A percentile compares a stretch with the other conserved stretches of the same genome.
Evolutionary conservation across 1,284 basidiomycete species (phyloP).

Genomic region (Thecaphora thlaspeos): DNA sequence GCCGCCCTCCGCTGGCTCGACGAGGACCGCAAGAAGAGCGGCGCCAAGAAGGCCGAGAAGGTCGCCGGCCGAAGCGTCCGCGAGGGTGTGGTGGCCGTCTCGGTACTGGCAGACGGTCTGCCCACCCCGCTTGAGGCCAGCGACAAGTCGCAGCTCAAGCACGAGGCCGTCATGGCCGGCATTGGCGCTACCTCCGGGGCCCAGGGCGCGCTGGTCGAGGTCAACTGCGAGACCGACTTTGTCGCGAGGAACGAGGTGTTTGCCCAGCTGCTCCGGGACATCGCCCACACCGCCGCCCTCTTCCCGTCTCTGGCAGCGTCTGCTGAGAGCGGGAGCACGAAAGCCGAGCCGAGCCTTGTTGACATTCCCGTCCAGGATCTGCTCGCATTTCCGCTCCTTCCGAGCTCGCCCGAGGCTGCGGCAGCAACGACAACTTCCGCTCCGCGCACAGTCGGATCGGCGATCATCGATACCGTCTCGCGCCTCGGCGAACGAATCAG

Average conservation of each 20-base stretch:
- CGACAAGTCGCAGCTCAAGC: constrained; percentile 20
- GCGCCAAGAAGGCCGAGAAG: constrained; percentile 79
- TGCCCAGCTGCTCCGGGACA: constrained; percentile 71
- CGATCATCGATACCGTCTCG: constrained; percentile 76
- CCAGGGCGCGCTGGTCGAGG: constrained; percentile 81
- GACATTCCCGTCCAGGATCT: constrained; percentile 34
- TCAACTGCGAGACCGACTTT: constrained; percentile 97
- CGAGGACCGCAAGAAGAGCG: constrained; percentile 69
- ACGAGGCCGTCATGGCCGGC: constrained; percentile 56
- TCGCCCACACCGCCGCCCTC: constrained; percentile 83
- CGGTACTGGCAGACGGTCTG: constrained; percentile 68
- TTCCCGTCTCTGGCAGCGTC: constrained; percentile 63
- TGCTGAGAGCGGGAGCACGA: neutral
- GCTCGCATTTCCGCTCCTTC: constrained; percentile 54
- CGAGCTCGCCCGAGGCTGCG: constrained; percentile 26
- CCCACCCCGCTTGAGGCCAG: constrained; percentile 15
- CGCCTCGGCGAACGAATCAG: constrained; percentile 88
- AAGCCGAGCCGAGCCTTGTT: neutral
- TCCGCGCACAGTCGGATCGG: constrained; percentile 67
- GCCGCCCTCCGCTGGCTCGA: constrained; percentile 78
- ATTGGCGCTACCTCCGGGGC: constrained; percentile 32
- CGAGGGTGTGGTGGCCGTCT: constrained; percentile 77
- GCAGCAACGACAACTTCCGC: constrained; percentile 48
- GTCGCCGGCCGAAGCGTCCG: constrained; percentile 71
- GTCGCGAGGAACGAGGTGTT: constrained; percentile 86